These are phyloP conservation scores for Oryza longistaminata DNA, from an alignment of 176 grass and related monocot genomes.

Conservation along the genomic window DNA sequence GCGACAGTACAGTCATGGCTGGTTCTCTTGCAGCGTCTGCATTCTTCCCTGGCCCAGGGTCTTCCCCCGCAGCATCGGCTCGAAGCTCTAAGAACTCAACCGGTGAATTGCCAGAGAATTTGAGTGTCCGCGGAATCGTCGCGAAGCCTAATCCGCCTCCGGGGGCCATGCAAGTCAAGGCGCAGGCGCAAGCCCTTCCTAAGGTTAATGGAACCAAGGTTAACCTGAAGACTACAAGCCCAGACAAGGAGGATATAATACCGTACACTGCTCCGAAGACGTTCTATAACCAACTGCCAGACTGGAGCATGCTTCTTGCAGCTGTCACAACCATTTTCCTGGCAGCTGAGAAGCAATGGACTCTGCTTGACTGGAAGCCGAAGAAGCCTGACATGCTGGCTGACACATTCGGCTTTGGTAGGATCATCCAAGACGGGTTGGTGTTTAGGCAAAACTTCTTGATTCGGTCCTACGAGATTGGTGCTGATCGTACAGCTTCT, in stretches of 20 bases:
- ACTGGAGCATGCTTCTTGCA: conserved; percentile 98
- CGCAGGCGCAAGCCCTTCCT: conserved; percentile 67
- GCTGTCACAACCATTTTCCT: conserved; percentile 95
- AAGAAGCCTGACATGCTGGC: conserved; percentile 96
- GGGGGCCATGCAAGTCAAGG: conserved; percentile 65
- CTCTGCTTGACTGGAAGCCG: conserved; percentile 89
- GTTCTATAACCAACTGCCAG: conserved; percentile 89
- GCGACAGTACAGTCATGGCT: conserved; percentile 64
- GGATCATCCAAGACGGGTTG: conserved; percentile 85
- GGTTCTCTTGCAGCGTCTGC: conserved; percentile 54
- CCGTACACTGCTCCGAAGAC: conserved; percentile 63
- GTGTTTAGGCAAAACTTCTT: conserved; percentile 94
- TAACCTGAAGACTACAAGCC: conserved; percentile 43
- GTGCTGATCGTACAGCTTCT: conserved; percentile 93
- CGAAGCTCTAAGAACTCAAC: conserved; percentile 54
- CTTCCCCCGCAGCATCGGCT: conserved; percentile 23
- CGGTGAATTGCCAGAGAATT: conserved; percentile 57
- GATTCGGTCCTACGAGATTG: conserved; percentile 97
- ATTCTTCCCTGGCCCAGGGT: conserved; percentile 60
- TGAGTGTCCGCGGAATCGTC: conserved; percentile 62
- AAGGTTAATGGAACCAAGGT: conserved; percentile 85
- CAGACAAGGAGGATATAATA: conserved; percentile 40
- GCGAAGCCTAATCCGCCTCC: conserved; percentile 58
- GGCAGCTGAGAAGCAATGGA: conserved; percentile 97
- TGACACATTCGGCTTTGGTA: conserved; percentile 84